A percentile compares a stretch with the other conserved stretches of the same genome.
Conservation (phyloP, 176 grass and related monocot genomes). For the Bothriochloa decipiens region DNA sequence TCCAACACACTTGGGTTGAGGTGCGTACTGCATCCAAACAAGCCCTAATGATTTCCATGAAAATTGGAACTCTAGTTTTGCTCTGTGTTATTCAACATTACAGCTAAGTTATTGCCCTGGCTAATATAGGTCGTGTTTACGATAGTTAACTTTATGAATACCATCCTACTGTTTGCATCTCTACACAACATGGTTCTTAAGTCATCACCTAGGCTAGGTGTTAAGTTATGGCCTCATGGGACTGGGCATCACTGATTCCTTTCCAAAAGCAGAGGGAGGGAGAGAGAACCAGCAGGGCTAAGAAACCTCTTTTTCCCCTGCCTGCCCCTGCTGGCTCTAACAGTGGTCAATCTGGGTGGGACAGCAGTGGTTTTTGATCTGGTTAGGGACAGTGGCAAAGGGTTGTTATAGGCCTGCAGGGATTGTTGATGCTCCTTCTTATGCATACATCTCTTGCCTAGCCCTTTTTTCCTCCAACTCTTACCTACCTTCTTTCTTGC, state of each 20-base stretch:
- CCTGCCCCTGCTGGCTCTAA: not conserved
- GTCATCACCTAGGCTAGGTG: not conserved
- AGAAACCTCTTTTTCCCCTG: not conserved
- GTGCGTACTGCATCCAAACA: not conserved
- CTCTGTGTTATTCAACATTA: not conserved
- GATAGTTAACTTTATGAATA: slow-evolving; percentile 9
- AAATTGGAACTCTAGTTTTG: slow-evolving; percentile 10
- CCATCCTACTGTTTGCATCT: not conserved
- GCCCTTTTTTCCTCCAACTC: not conserved
- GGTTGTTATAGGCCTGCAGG: not conserved
- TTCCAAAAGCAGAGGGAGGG: not conserved
- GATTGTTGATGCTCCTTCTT: not conserved
- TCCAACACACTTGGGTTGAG: not conserved
- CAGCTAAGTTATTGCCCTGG: not conserved
- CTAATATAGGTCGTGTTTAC: not conserved
- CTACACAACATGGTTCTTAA: slow-evolving; percentile 5
- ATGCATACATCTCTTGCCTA: not conserved
- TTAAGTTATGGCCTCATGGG: not conserved
- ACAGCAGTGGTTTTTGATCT: not conserved
- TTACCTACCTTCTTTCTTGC: not conserved
- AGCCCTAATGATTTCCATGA: not conserved
- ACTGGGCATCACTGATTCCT: not conserved
- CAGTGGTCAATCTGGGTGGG: not conserved
- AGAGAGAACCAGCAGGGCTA: not conserved
- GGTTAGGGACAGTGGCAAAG: not conserved